Evolutionary conservation across 176 grass and related monocot genomes (phyloP).

Genomic region (Musa itinerans): DNA sequence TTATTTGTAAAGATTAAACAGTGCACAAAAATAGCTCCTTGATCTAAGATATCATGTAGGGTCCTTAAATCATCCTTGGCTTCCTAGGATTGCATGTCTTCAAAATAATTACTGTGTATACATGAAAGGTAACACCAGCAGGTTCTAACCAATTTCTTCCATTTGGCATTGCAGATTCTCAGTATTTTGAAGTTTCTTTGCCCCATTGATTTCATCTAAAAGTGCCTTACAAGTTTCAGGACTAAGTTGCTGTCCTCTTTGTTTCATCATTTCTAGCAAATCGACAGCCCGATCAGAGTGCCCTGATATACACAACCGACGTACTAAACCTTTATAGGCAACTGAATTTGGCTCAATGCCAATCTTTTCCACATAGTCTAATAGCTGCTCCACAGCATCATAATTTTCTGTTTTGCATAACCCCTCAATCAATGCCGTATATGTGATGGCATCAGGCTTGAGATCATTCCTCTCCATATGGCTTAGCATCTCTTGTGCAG

Average conservation of each 20-base stretch:
- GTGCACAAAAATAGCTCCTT: too few species aligned
- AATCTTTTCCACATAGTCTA: constrained; percentile 2
- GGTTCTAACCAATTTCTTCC: neutral
- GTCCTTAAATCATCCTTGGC: too few species aligned
- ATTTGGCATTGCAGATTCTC: neutral
- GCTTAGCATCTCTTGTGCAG: neutral
- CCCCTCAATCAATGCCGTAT: neutral
- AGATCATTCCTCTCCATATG: neutral
- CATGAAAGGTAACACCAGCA: too few species aligned
- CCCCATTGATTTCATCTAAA: neutral
- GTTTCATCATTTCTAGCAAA: constrained; percentile 9
- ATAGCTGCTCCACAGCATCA: constrained; percentile 4
- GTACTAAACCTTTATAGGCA: constrained; percentile 1
- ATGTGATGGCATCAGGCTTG: constrained; percentile 6
- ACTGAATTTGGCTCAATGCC: constrained; percentile 15
- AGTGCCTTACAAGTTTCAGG: constrained; percentile 1
- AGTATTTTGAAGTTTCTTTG: neutral
- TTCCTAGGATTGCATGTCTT: too few species aligned
- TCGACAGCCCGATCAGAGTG: constrained; percentile 2
- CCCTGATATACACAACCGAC: neutral
- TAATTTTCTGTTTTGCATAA: neutral
- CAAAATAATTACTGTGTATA: too few species aligned
- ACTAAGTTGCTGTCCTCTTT: constrained; percentile 3
- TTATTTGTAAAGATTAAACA: too few species aligned
- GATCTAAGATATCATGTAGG: too few species aligned